Percentiles rank a stretch among this genome's conserved stretches.
phyloP scores from a whole-genome alignment of 2,329 filamentous ascomycete species.

The Trichoderma sp. region DNA sequence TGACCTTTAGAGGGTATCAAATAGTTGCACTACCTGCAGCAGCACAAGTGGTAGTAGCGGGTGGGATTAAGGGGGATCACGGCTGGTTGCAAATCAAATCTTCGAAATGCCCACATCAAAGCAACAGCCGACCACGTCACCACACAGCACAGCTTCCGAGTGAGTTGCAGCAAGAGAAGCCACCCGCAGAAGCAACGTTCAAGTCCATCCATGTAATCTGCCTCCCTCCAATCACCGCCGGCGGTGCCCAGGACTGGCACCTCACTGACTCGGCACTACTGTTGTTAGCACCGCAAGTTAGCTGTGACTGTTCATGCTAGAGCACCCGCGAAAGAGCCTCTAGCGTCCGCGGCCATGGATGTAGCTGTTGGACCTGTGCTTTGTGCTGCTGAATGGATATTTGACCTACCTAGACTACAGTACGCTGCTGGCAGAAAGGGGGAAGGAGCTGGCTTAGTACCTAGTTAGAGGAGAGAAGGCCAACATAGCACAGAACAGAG shows the following conservation, averaged over 20 bases:
- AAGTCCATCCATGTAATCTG: neutral
- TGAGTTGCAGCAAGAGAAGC: neutral
- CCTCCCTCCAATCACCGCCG: neutral
- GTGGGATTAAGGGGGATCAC: neutral
- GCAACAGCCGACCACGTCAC: neutral
- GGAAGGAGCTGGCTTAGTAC: neutral
- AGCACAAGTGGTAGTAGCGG: neutral
- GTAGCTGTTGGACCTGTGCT: neutral
- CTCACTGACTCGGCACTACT: neutral
- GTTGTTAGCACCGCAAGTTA: neutral
- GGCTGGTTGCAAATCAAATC: neutral
- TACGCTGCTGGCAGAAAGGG: neutral
- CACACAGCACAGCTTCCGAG: neutral
- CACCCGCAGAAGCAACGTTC: neutral
- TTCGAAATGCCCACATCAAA: neutral
- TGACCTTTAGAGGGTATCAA: neutral
- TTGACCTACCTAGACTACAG: neutral
- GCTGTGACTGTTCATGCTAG: neutral
- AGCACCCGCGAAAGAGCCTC: neutral
- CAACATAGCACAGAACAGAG: neutral
- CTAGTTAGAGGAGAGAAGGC: neutral
- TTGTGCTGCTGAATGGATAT: neutral
- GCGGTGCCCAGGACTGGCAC: neutral
- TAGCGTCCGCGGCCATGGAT: neutral
- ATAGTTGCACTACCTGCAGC: neutral